Conservation (phyloP, 1,139 yeast genomes). For the Saccharomyces hybrid region DNA sequence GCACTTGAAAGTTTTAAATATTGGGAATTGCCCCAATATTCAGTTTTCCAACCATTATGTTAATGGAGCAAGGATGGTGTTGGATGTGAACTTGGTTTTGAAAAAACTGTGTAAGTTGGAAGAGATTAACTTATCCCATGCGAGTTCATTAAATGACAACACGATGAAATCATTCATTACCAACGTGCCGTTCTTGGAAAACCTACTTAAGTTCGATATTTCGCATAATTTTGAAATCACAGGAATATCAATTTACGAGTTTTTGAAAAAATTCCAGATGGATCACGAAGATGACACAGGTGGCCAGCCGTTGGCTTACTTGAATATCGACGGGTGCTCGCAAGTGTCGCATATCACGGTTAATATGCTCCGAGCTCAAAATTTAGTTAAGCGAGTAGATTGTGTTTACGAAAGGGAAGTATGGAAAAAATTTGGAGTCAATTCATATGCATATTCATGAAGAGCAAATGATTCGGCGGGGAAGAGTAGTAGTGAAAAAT, state of each 20-base stretch:
- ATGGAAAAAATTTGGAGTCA: constrained; percentile 28
- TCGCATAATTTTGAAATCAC: constrained; percentile 27
- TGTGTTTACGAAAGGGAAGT: constrained; percentile 24
- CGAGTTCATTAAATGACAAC: constrained; percentile 20
- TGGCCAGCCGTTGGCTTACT: constrained; percentile 14
- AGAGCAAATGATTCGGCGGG: no score
- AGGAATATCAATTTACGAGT: constrained; percentile 28
- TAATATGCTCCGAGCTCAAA: constrained; percentile 17
- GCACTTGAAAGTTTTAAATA: constrained; percentile 16
- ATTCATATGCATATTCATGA: constrained; percentile 17
- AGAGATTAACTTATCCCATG: constrained; percentile 22
- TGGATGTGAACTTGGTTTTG: constrained; percentile 12
- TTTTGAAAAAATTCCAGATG: constrained; percentile 15
- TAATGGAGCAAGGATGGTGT: constrained; percentile 5
- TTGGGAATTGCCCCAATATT: constrained; percentile 27
- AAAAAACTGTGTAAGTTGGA: constrained; percentile 13
- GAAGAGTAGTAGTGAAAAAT: background rate
- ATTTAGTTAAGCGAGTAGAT: constrained; percentile 18
- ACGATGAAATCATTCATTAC: constrained; percentile 13
- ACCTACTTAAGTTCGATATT: constrained; percentile 21
- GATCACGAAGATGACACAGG: constrained; percentile 6
- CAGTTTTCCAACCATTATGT: constrained; percentile 12
- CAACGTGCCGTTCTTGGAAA: constrained; percentile 10
- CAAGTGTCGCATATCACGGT: constrained; percentile 26
- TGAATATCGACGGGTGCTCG: constrained; percentile 25